A percentile compares a stretch with the other conserved stretches of the same genome.
phyloP scores from a whole-genome alignment of 106 monocot genomes.

The Cymbidium sinense region DNA sequence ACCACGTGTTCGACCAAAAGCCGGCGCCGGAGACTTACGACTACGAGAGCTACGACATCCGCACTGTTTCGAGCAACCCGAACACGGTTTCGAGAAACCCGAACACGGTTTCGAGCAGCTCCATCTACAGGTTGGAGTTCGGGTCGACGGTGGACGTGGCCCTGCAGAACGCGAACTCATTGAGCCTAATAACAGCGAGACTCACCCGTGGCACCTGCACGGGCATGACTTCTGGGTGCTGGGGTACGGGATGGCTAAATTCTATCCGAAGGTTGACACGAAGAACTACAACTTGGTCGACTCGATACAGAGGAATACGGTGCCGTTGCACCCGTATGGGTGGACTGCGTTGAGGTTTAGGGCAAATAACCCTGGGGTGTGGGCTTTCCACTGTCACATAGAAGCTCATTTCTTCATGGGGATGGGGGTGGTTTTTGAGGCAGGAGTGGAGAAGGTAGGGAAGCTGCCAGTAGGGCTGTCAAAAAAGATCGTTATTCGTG shows the following conservation, averaged over 20 bases:
- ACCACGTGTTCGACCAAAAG: constrained; percentile 26
- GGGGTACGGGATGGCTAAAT: constrained; percentile 58
- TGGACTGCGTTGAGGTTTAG: constrained; percentile 85
- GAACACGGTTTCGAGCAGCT: constrained; percentile 25
- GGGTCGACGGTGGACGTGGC: constrained; percentile 70
- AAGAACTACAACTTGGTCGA: constrained; percentile 57
- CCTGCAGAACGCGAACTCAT: constrained; percentile 82
- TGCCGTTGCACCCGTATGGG: constrained; percentile 59
- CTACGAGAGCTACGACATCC: constrained; percentile 20
- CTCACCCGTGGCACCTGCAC: constrained; percentile 99
- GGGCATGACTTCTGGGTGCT: constrained; percentile 98
- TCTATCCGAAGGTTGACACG: constrained; percentile 40
- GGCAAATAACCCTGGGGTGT: constrained; percentile 80
- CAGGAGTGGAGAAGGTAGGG: constrained; percentile 55
- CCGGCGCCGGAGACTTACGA: constrained; percentile 64
- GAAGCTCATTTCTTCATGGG: constrained; percentile 92
- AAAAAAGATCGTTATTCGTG: too few relatives aligned
- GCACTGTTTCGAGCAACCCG: background rate
- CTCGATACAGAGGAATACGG: constrained; percentile 88
- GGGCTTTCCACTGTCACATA: constrained; percentile 93
- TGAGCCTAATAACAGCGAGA: constrained; percentile 72
- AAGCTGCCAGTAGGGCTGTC: constrained; percentile 51
- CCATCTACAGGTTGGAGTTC: constrained; percentile 46
- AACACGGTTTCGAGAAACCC: too few relatives aligned
- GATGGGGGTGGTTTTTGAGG: constrained; percentile 80